Evolutionary conservation across 1,139 yeast species (phyloP).

Genomic region (Suhomyces bolitotheri): DNA sequence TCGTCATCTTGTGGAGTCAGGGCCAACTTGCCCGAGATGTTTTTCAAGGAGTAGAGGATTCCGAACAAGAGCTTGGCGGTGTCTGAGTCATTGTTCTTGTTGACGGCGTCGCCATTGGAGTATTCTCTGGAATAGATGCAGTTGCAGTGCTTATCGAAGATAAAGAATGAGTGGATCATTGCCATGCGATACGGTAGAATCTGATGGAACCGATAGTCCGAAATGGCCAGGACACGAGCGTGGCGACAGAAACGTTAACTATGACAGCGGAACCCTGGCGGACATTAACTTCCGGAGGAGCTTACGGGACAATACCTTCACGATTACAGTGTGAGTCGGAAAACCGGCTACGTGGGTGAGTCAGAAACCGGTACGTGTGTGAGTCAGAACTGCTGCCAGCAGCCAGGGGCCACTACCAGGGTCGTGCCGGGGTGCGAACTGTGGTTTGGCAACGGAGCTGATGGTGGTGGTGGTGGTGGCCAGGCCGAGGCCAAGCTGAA

Average conservation of each 20-base stretch:
- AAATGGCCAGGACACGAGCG: not conserved
- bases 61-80: slow-evolving; percentile 83
- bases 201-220: not conserved
- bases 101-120: slow-evolving; percentile 36
- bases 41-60: slow-evolving; percentile 76
- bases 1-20: slow-evolving; percentile 20
- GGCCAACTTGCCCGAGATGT: slow-evolving; percentile 66
- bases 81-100: slow-evolving; percentile 60
- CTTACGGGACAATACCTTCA: too few species aligned
- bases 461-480: too few species aligned
- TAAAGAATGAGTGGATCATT: slow-evolving; percentile 73
- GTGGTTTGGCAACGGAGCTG: too few species aligned
- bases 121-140: slow-evolving; percentile 74
- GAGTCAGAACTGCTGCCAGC: too few species aligned
- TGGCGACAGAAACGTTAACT: not conserved
- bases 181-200: not conserved
- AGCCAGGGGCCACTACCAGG: too few species aligned
- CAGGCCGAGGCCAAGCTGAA: too few species aligned
- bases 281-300: too few species aligned
- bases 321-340: too few species aligned
- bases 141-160: slow-evolving; percentile 86
- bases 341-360: too few species aligned
- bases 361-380: too few species aligned
- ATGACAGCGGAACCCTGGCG: too few species aligned
- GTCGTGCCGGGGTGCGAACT: too few species aligned